Percentiles rank a stretch among this genome's conserved stretches.
phyloP scores from a whole-genome alignment of 1,284 basidiomycete species.

The Apiotrichum gamsii region DNA sequence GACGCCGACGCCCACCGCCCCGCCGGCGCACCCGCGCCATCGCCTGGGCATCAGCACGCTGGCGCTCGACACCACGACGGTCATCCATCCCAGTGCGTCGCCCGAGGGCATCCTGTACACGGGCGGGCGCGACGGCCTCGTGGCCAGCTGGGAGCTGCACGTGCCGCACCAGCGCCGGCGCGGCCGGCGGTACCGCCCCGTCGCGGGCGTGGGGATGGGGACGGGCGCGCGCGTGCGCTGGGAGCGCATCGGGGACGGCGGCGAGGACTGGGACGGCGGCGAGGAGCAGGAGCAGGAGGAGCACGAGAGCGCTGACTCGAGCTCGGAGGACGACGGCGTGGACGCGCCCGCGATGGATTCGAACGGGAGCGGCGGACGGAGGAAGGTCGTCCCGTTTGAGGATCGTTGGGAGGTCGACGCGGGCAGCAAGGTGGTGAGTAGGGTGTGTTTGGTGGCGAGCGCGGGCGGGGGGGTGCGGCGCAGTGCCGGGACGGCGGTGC shows the following conservation, averaged over 20 bases:
- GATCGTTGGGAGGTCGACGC: conserved; percentile 70
- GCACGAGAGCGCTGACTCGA: not conserved
- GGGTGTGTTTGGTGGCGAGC: no score
- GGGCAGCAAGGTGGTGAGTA: conserved; percentile 11
- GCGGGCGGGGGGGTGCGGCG: no score
- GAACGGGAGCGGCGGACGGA: not conserved
- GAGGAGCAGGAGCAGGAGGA: conserved; percentile 48
- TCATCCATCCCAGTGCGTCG: conserved; percentile 55
- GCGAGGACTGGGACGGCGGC: conserved; percentile 61
- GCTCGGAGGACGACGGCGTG: not conserved
- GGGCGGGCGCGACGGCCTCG: conserved; percentile 83
- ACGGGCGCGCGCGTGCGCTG: conserved; percentile 29
- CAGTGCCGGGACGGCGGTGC: no score
- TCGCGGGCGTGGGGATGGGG: conserved; percentile 20
- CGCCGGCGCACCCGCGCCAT: conserved; percentile 63
- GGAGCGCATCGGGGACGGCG: conserved; percentile 41
- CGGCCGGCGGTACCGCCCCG: conserved; percentile 43
- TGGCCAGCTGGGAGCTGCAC: conserved; percentile 85
- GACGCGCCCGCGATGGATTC: not conserved
- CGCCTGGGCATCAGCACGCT: conserved; percentile 79
- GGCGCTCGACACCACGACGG: conserved; percentile 76
- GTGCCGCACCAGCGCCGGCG: conserved; percentile 56
- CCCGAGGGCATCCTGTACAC: conserved; percentile 92
- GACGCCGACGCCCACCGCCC: conserved; percentile 12
- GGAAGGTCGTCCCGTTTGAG: conserved; percentile 56